A percentile compares a stretch with the other conserved stretches of the same genome.
Evolutionary conservation across 768 basidiomycete genomes (phyloP).

Genomic region (Austroboletus eburneus): DNA sequence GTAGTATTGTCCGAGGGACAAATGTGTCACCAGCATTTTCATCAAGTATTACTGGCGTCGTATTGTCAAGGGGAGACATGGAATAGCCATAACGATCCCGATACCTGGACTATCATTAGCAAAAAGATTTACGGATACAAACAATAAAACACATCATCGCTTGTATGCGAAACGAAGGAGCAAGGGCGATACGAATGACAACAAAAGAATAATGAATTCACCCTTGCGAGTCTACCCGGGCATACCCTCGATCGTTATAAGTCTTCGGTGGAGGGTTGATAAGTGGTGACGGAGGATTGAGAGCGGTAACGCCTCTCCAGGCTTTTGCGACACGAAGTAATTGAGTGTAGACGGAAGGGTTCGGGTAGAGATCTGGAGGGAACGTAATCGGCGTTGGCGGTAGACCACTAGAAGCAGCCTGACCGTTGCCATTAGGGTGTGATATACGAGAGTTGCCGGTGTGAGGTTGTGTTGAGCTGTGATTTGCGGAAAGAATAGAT

Average conservation of each 20-base stretch:
- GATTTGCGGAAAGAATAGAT: slow-evolving; percentile 10
- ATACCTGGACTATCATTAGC: slow-evolving; percentile 23
- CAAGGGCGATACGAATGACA: background rate
- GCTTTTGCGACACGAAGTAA: slow-evolving; percentile 56
- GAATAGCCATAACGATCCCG: slow-evolving; percentile 26
- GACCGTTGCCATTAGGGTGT: slow-evolving; percentile 6
- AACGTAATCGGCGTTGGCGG: slow-evolving; percentile 36
- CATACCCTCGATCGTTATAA: slow-evolving; percentile 18
- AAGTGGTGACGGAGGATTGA: slow-evolving; percentile 29
- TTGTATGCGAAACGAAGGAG: slow-evolving; percentile 8
- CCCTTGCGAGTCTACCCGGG: slow-evolving; percentile 27
- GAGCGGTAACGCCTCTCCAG: slow-evolving; percentile 68
- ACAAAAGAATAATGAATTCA: slow-evolving; percentile 14
- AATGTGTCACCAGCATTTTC: slow-evolving; percentile 20
- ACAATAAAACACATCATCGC: slow-evolving; percentile 10
- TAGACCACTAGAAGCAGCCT: slow-evolving; percentile 6
- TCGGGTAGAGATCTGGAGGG: slow-evolving; percentile 26
- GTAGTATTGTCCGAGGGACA: slow-evolving; percentile 24
- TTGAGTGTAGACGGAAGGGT: slow-evolving; percentile 40
- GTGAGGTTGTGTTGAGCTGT: slow-evolving; percentile 11
- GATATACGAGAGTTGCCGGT: slow-evolving; percentile 18
- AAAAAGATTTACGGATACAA: slow-evolving; percentile 11
- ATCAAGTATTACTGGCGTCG: slow-evolving; percentile 34
- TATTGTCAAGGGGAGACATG: slow-evolving; percentile 27
- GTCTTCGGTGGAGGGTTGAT: slow-evolving; percentile 19